Conservation (phyloP, 108 stramenopile genomes). For the Schizochytrium sp. region DNA sequence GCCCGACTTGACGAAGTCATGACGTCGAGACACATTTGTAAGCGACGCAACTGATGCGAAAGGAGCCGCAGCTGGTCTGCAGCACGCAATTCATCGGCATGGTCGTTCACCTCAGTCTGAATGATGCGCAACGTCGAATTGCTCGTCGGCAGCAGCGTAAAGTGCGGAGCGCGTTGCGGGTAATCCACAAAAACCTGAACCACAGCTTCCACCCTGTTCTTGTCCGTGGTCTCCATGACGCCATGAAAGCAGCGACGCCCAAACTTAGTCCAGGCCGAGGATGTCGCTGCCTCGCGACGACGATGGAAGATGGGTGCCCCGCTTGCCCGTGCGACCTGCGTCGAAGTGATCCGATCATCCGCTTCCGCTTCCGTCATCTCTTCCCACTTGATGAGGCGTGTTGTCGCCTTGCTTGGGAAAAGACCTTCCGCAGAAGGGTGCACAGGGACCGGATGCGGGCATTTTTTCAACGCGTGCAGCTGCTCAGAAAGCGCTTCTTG, state of each 20-base stretch:
- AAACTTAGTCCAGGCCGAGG: background rate
- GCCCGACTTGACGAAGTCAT: background rate
- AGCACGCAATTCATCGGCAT: background rate
- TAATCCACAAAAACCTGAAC: conserved; percentile 4
- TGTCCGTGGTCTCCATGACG: background rate
- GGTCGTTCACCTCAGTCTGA: background rate
- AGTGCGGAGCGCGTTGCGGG: background rate
- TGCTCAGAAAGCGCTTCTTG: conserved; percentile 5
- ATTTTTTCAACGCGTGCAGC: background rate
- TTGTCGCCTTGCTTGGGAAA: background rate
- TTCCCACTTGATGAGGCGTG: background rate
- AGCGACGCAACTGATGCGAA: background rate
- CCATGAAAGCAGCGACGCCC: conserved; percentile 5
- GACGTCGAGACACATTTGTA: conserved; percentile 13
- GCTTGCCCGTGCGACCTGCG: background rate
- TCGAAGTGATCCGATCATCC: background rate
- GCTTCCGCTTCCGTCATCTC: background rate
- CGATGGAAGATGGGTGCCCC: background rate
- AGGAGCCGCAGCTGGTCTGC: background rate
- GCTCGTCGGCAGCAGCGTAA: background rate
- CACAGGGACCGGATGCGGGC: conserved; percentile 16
- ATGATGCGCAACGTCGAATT: background rate
- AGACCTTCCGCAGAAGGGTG: background rate
- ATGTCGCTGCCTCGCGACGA: background rate
- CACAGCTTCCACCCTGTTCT: background rate